Evolutionary conservation across 768 basidiomycete species (phyloP), one percentile per base, ranked within the genome.

Genomic region (Suillus cothurnatus): DNA sequence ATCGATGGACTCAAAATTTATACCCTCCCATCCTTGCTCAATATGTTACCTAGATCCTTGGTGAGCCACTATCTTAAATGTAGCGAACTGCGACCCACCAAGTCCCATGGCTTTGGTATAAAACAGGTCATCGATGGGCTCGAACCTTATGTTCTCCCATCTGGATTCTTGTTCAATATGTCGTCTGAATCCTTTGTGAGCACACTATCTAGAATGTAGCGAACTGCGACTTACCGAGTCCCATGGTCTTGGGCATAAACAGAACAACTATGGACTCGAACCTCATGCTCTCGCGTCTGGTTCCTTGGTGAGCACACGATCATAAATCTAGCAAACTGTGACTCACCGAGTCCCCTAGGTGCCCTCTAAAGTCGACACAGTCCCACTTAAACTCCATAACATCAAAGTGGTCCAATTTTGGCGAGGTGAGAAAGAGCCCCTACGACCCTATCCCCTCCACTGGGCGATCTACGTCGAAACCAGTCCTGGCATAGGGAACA

Each of bases 331-430:
- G 23, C 34, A 15, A 57, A 23, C 34, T 57, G n/a, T 1, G 12
- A 38, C 34, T 57, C 7, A 23, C 56, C n/a, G 15, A 23, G 7
- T 38, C 32, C 36, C 6, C 15, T 38, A 57, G 34, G n/a, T 17
- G 17, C 17, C 56, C 23, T 38, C 36, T n/a, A 12, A n/a, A 5
- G 63, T 73, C 45, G n/a, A n/a, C 21, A 63, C 41, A 15, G 72
- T 69, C 14, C 69, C 72, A 0, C 31, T 66, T 0, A 67, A 68
- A 4, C 61, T 49, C 60, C 68, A 69, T 65, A 64, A 71, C 2
- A 63, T 77, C 67, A 69, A 73, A 17, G 64, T 76, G 39, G 62
- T 61, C 58, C 76, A 77, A 26, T 76, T 76, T 65, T 76, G 69
- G 71, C 74, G 68, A 36, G 62, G 34, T 41, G 64, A 21, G 8